phyloP scores from a whole-genome alignment of 441 rosid genomes.

The Hura crepitans region DNA sequence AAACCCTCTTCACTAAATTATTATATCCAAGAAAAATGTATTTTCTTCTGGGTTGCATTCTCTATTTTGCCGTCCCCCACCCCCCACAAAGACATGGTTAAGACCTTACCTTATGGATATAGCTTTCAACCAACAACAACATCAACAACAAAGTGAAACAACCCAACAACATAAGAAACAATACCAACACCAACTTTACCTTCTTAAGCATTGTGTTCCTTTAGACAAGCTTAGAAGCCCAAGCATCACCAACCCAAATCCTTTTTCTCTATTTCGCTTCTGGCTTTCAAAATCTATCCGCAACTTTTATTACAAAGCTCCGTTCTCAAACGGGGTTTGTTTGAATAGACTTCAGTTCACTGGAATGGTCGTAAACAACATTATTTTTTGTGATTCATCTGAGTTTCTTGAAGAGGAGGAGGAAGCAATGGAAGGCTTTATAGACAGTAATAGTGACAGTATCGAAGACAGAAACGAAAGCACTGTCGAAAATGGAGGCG shows the following conservation, averaged over 20 bases:
- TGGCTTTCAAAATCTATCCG: conserved; percentile 44
- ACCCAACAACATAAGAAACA: conserved; percentile 18
- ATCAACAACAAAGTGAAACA: conserved; percentile 38
- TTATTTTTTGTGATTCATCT: conserved; percentile 40
- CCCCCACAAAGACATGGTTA: conserved; percentile 34
- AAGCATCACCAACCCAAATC: conserved; percentile 15
- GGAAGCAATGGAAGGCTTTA: conserved; percentile 42
- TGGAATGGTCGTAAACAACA: conserved; percentile 49
- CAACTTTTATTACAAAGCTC: conserved; percentile 31
- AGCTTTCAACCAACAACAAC: conserved; percentile 41
- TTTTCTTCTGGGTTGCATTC: background rate
- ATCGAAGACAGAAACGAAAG: conserved; percentile 30
- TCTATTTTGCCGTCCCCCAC: conserved; percentile 24
- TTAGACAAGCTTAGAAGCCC: conserved; percentile 25
- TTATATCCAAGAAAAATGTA: conserved; percentile 2
- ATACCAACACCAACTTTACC: conserved; percentile 20
- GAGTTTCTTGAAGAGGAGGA: conserved; percentile 31
- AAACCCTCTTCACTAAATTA: conserved; percentile 21
- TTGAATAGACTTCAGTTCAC: conserved; percentile 27
- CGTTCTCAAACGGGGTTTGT: conserved; percentile 34
- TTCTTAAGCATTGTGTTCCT: conserved; percentile 41
- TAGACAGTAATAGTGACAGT: conserved; percentile 29
- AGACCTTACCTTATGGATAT: conserved; percentile 43
- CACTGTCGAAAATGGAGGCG: conserved; percentile 26
- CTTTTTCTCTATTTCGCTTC: conserved; percentile 29